Percentiles rank a stretch among this genome's conserved stretches.
Evolutionary conservation across 257 asterid species (phyloP).

Genomic region (Hygrophila difformis): DNA sequence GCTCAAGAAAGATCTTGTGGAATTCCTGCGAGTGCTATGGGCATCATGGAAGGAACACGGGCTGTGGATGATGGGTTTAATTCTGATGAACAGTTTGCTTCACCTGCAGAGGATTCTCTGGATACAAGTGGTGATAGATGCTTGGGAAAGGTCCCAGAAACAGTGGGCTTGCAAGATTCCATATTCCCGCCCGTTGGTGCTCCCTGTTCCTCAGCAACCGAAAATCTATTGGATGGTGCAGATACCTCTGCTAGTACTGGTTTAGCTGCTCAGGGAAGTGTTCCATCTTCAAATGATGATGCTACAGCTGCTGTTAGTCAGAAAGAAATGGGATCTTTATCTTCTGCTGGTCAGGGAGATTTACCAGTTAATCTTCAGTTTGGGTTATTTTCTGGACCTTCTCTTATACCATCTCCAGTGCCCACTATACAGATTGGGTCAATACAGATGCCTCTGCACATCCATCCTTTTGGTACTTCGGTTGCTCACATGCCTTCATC

Average conservation of each 20-base stretch:
- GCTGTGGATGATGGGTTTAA: conserved; percentile 33
- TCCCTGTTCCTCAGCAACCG: conserved; percentile 24
- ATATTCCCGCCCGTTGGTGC: conserved; percentile 25
- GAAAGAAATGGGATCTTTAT: conserved; percentile 26
- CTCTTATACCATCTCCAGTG: conserved; percentile 85
- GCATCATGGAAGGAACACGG: conserved; percentile 32
- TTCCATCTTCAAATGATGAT: conserved; percentile 33
- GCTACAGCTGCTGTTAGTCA: conserved; percentile 29
- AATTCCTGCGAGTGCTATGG: conserved; percentile 32
- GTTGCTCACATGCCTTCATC: conserved; percentile 24
- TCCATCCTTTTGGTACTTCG: conserved; percentile 62
- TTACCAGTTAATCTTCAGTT: conserved; percentile 76
- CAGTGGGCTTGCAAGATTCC: conserved; percentile 30
- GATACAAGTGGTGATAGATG: conserved; percentile 29
- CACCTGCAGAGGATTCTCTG: conserved; percentile 28
- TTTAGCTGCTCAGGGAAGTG: conserved; percentile 29
- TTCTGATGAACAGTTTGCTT: conserved; percentile 39
- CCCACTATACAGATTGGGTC: conserved; percentile 99
- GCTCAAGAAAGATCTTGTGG: conserved; percentile 41
- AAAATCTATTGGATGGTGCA: conserved; percentile 27
- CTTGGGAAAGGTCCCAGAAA: conserved; percentile 27
- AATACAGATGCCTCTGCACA: conserved; percentile 93
- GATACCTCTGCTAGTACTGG: conserved; percentile 26
- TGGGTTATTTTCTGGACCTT: conserved; percentile 94
- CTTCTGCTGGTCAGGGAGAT: conserved; percentile 47